Conservation (phyloP, 257 asterid genomes). For the Hygrophila difformis region DNA sequence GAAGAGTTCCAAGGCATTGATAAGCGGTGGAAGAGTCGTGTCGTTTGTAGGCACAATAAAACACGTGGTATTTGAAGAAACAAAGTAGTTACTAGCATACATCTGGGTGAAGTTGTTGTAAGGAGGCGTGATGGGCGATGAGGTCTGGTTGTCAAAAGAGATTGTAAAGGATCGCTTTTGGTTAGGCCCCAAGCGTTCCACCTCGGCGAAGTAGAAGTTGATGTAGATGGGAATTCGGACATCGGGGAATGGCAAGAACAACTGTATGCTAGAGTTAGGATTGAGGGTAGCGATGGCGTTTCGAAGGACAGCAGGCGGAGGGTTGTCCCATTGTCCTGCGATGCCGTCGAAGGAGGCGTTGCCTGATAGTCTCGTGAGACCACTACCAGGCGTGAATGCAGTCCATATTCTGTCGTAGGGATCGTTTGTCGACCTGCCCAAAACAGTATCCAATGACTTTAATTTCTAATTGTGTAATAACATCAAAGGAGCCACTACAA, state of each 20-base stretch:
- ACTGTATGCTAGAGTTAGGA: constrained; percentile 9
- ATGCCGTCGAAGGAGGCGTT: constrained; percentile 6
- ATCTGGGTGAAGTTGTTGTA: constrained; percentile 15
- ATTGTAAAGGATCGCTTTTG: constrained; percentile 30
- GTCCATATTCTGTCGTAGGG: constrained; percentile 53
- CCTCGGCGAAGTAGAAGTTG: constrained; percentile 50
- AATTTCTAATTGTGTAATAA: too few species aligned
- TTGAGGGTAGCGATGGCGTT: constrained; percentile 29
- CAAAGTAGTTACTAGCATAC: constrained; percentile 12
- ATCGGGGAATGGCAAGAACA: constrained; percentile 24
- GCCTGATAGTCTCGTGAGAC: constrained; percentile 9
- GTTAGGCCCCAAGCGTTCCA: constrained; percentile 18
- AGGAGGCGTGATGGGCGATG: constrained; percentile 28
- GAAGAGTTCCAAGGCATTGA: constrained; percentile 53
- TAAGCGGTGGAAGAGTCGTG: constrained; percentile 59
- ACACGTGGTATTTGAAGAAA: constrained; percentile 22
- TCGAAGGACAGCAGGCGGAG: constrained; percentile 36
- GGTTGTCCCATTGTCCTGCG: constrained; percentile 20
- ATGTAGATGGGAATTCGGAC: constrained; percentile 21
- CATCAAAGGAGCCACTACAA: too few species aligned
- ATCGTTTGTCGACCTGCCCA: constrained; percentile 26
- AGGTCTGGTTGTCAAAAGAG: constrained; percentile 14
- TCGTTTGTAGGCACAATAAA: constrained; percentile 23
- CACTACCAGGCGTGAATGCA: constrained; percentile 10
- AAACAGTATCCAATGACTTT: too few species aligned